Percentiles rank a stretch among this genome's conserved stretches.
These are phyloP conservation scores for Suillus subalutaceus DNA, from an alignment of 768 basidiomycete genomes.

Conservation along the genomic window DNA sequence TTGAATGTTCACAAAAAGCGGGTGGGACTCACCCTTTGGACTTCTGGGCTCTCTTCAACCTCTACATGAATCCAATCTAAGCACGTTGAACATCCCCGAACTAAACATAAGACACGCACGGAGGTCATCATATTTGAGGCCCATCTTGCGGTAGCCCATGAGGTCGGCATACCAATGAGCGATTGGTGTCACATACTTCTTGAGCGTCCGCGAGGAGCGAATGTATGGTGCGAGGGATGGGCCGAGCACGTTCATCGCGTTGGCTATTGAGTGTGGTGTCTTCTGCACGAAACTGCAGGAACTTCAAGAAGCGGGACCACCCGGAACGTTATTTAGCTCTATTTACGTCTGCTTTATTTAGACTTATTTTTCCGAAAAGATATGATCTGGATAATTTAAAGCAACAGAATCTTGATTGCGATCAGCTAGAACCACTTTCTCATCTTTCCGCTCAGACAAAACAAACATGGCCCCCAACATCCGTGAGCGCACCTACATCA, in stretches of 20 bases:
- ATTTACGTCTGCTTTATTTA: conserved; percentile 38
- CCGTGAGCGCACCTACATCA: conserved; percentile 95
- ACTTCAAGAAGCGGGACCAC: conserved; percentile 19
- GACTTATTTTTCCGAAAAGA: conserved; percentile 25
- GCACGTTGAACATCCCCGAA: neutral
- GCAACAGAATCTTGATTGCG: conserved; percentile 26
- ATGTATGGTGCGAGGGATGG: conserved; percentile 78
- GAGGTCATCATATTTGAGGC: conserved; percentile 94
- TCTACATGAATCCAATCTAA: conserved; percentile 42
- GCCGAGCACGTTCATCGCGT: conserved; percentile 58
- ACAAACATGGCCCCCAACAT: conserved; percentile 47
- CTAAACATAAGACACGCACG: conserved; percentile 51
- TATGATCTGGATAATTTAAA: conserved; percentile 35
- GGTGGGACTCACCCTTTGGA: conserved; percentile 68
- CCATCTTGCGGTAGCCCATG: conserved; percentile 83
- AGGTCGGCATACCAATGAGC: conserved; percentile 82
- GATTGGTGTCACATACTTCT: conserved; percentile 71
- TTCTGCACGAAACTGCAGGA: conserved; percentile 18
- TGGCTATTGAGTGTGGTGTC: conserved; percentile 24
- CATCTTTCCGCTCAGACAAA: conserved; percentile 33
- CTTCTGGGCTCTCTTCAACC: conserved; percentile 74
- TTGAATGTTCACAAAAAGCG: neutral
- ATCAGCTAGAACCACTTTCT: conserved; percentile 14
- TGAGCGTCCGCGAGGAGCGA: conserved; percentile 67
- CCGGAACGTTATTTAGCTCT: conserved; percentile 44